Evolutionary conservation across 768 basidiomycete genomes (phyloP), one percentile per base, ranked within the genome.

Genomic region (Termitomyces sp.): DNA sequence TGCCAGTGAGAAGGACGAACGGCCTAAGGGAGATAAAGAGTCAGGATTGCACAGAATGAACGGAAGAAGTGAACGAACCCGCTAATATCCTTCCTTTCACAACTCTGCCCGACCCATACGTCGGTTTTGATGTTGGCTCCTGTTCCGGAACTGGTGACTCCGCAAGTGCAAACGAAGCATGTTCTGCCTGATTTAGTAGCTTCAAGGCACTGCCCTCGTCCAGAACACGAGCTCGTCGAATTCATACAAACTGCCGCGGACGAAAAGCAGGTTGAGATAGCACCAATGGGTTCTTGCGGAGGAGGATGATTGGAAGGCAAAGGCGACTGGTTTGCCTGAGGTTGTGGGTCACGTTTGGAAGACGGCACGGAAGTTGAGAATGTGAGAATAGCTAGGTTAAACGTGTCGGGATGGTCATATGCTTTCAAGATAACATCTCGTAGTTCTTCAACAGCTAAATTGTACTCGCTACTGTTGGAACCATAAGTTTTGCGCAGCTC

Each of bases 41-140:
- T 60, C 55, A 30, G 28, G 21, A 52, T 57, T 54, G 57, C 22
- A 42, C 51, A 12, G 43, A 38, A 45, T 56, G 24, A 48, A 41
- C 22, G 43, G 15, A 14, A 28, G 7, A 5, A 22, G 7, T 41
- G 34, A 14, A 82, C 88, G 58, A 64, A 90, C 90, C 81, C 82
- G 75, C 88, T 91, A 46, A 93, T 71, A 64, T 93, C 91, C 69
- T 82, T 84, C 59, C 84, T 79, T 74, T 92, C 83, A 60, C 91
- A 93, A 58, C 75, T 80, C 51, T 79, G 77, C 5, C 91, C 91
- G 1, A 79, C 90, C 90, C 91, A 93, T 32, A 68, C 70, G 58
- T 84, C 79, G 3, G 77, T 82, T 66, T 83, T 77, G 28, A 72
- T 66, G n/a, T 83, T 78, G 24, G 74, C 68, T 10, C 76, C 76